Evolutionary conservation across 73 alveolate species (phyloP).

Genomic region (Uronychia setigera): DNA sequence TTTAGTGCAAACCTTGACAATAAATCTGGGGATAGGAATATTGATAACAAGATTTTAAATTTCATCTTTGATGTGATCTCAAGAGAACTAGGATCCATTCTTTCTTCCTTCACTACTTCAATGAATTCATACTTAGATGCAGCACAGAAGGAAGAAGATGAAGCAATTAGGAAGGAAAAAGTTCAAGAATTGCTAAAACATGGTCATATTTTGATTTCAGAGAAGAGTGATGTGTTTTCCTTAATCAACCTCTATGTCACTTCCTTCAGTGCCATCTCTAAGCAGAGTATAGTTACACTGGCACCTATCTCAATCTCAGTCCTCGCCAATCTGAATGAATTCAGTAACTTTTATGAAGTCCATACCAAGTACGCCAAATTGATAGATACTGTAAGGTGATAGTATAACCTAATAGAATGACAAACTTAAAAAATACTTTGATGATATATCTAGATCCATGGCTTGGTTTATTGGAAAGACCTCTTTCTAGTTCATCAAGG

Average conservation of each 20-base stretch:
- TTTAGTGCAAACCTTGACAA: neutral
- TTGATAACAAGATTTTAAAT: neutral
- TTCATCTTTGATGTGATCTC: neutral
- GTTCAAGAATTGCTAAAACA: neutral
- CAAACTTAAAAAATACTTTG: neutral
- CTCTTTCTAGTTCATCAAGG: constrained; percentile 56
- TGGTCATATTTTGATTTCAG: neutral
- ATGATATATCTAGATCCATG: constrained; percentile 18
- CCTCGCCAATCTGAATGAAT: neutral
- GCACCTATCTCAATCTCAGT: constrained; percentile 5
- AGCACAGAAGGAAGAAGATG: constrained; percentile 8
- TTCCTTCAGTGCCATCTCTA: constrained; percentile 1
- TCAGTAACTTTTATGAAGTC: neutral
- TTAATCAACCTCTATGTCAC: constrained; percentile 1
- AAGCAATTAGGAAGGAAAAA: neutral
- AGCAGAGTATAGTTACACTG: neutral
- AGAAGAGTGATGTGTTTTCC: neutral
- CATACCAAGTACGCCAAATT: neutral
- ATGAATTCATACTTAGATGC: neutral
- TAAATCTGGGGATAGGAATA: neutral
- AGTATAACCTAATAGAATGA: neutral
- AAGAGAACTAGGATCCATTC: neutral
- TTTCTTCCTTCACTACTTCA: neutral
- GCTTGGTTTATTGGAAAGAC: constrained; percentile 58
- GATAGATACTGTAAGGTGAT: neutral